A percentile compares a stretch with the other conserved stretches of the same genome.
Conservation (phyloP, 805 yeast genomes). For the Candida coquimbonensis region DNA sequence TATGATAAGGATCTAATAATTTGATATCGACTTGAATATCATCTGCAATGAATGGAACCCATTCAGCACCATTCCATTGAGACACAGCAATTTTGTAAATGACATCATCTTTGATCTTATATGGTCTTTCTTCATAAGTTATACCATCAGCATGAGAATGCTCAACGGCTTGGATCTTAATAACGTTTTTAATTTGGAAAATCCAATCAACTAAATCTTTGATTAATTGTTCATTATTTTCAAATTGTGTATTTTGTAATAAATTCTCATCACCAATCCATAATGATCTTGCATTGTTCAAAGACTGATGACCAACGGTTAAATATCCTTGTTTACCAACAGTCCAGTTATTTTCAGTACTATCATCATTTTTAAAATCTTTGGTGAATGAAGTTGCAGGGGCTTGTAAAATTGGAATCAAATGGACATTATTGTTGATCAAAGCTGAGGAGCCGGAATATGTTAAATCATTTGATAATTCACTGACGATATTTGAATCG, state of each 20-base stretch:
- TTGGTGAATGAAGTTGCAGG: constrained; percentile 57
- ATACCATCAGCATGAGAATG: constrained; percentile 45
- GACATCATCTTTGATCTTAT: constrained; percentile 72
- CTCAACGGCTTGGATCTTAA: constrained; percentile 45
- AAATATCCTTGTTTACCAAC: constrained; percentile 73
- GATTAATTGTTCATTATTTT: constrained; percentile 26
- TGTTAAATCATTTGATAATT: constrained; percentile 15
- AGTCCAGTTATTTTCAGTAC: constrained; percentile 57
- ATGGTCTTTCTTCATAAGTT: constrained; percentile 38
- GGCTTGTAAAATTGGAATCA: constrained; percentile 66
- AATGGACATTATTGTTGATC: constrained; percentile 57
- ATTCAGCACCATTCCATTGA: constrained; percentile 45
- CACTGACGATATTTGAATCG: neutral
- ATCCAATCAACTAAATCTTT: constrained; percentile 58
- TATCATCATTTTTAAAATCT: constrained; percentile 37
- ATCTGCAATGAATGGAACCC: constrained; percentile 62
- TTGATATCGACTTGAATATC: constrained; percentile 77
- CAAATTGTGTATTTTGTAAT: constrained; percentile 34
- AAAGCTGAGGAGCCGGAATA: constrained; percentile 61
- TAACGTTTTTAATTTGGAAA: constrained; percentile 59
- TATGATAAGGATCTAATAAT: constrained; percentile 93
- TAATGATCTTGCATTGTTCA: constrained; percentile 65
- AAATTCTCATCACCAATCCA: constrained; percentile 75
- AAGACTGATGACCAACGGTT: constrained; percentile 73
- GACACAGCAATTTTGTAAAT: constrained; percentile 42